Conservation (phyloP, 257 asterid genomes). For the Rhazya stricta region DNA sequence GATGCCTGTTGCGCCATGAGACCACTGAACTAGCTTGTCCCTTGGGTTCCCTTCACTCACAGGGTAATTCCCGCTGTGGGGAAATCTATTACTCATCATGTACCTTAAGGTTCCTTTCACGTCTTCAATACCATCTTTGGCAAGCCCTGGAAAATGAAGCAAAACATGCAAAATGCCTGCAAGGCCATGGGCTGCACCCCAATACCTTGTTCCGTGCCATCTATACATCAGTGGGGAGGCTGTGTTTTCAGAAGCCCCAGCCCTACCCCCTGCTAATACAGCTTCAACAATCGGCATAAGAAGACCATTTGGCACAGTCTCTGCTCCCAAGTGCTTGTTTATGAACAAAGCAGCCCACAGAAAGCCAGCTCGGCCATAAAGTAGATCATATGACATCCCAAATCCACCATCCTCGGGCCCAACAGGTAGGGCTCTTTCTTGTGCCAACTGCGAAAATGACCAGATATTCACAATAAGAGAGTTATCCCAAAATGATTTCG, state of each 20-base stretch:
- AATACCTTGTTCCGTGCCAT: slow-evolving; percentile 86
- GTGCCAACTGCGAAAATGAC: slow-evolving; percentile 42
- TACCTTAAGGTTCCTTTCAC: slow-evolving; percentile 63
- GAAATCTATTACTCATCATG: slow-evolving; percentile 76
- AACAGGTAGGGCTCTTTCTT: slow-evolving; percentile 64
- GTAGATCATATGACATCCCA: slow-evolving; percentile 75
- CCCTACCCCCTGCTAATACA: slow-evolving; percentile 67
- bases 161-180: slow-evolving; percentile 68
- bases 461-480: not conserved
- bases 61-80: slow-evolving; percentile 74
- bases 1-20: slow-evolving; percentile 75
- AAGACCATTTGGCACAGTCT: slow-evolving; percentile 36
- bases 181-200: slow-evolving; percentile 91
- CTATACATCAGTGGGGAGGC: slow-evolving; percentile 76
- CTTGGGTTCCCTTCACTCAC: slow-evolving; percentile 75
- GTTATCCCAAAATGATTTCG: not conserved
- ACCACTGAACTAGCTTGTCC: slow-evolving; percentile 81
- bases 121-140: slow-evolving; percentile 38
- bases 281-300: slow-evolving; percentile 71
- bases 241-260: slow-evolving; percentile 49
- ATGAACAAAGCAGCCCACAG: slow-evolving; percentile 70
- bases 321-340: slow-evolving; percentile 48
- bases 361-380: slow-evolving; percentile 71
- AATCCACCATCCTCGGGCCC: slow-evolving; percentile 84
- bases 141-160: slow-evolving; percentile 47